Evolutionary conservation across 306 rosid genomes (phyloP).

Genomic region (Hippophae rhamnoides): DNA sequence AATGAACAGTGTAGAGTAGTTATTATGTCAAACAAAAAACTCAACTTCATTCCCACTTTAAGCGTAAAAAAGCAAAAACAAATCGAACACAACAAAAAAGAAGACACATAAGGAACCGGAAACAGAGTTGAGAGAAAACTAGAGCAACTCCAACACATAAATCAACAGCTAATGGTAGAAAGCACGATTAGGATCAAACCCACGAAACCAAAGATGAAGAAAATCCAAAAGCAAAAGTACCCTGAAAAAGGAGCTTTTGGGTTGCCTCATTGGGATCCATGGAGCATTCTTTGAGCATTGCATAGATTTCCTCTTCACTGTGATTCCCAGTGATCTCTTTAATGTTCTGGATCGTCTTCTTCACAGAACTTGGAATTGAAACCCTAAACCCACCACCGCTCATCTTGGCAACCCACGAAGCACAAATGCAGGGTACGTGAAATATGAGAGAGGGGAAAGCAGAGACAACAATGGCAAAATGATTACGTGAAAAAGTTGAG

Average conservation of each 20-base stretch:
- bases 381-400: conserved; percentile 72
- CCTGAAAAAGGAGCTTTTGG: conserved; percentile 88
- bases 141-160: conserved; percentile 16
- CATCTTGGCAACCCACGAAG: conserved; percentile 39
- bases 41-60: conserved; percentile 23
- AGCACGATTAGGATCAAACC: conserved; percentile 22
- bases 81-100: conserved; percentile 16
- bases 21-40: conserved; percentile 28
- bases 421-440: conserved; percentile 18
- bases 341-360: conserved; percentile 68
- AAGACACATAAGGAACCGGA: conserved; percentile 15
- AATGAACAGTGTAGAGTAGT: conserved; percentile 32
- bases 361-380: conserved; percentile 65
- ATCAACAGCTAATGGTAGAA: conserved; percentile 31
- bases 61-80: conserved; percentile 18
- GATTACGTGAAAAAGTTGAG: neutral
- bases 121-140: conserved; percentile 23
- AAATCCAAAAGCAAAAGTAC: conserved; percentile 25
- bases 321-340: conserved; percentile 83
- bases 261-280: conserved; percentile 21
- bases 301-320: conserved; percentile 78
- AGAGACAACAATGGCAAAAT: conserved; percentile 13
- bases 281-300: conserved; percentile 10
- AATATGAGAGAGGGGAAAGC: neutral
- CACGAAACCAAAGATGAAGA: too few species aligned